Conservation (phyloP, 202 grass and related monocot genomes). For the Setaria italica region DNA sequence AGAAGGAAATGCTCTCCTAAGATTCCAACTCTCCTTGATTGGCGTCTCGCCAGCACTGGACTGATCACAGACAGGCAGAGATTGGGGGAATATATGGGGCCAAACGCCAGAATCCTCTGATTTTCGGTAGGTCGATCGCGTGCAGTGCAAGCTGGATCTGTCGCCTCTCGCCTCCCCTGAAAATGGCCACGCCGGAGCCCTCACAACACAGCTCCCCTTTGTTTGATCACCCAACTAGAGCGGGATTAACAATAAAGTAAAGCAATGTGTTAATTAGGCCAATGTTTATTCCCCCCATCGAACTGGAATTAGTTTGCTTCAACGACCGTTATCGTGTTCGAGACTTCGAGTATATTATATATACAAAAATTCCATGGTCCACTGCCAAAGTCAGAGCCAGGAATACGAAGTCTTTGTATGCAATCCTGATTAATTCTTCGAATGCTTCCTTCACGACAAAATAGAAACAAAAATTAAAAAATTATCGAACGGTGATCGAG, state of each 20-base stretch:
- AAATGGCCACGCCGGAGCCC: neutral
- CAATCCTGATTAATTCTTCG: neutral
- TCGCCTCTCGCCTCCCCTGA: neutral
- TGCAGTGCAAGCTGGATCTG: slow-evolving; percentile 40
- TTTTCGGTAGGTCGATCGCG: slow-evolving; percentile 33
- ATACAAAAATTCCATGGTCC: neutral
- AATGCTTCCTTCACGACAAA: neutral
- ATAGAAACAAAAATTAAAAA: neutral
- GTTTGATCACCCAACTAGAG: neutral
- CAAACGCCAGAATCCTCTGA: slow-evolving; percentile 33
- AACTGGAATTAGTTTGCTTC: slow-evolving; percentile 4
- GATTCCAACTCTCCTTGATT: slow-evolving; percentile 38
- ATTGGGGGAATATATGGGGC: slow-evolving; percentile 45
- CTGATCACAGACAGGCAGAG: slow-evolving; percentile 22
- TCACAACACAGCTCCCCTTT: neutral
- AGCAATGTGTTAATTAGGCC: neutral
- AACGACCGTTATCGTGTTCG: neutral
- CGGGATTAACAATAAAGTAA: neutral
- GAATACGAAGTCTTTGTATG: neutral
- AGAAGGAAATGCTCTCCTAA: neutral
- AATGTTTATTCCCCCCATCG: neutral
- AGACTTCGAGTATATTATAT: neutral
- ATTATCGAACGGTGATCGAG: neutral
- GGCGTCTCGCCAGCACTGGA: slow-evolving; percentile 3
- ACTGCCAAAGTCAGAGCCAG: slow-evolving; percentile 9